Evolutionary conservation across 441 rosid species (phyloP), one percentile per base, ranked within the genome.

Genomic region (Theobroma grandiflorum): DNA sequence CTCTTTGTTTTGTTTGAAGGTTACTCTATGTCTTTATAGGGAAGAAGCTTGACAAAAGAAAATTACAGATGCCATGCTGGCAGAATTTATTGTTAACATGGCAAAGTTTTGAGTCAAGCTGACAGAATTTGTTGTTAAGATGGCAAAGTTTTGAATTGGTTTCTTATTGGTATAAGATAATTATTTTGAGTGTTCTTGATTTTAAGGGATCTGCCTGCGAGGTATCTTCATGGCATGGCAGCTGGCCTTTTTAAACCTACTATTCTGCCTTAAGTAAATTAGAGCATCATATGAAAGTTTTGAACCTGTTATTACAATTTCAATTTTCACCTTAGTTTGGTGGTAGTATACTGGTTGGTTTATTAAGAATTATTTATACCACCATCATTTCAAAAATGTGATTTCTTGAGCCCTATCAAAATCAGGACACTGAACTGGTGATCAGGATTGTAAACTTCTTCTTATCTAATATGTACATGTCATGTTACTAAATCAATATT

Each of bases 171-270:
- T 53, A 50, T 14, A 12, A 20, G 8, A 20, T 20, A 47, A 6
- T 38, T 3, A 4, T 74, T 73, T 73, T 57, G 31, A 20, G 38
- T 42, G 35, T 74, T 20, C 52, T 26, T 57, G 40, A 35, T 38
- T 37, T 73, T 73, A 37, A 55, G 63, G 33, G 33, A 74, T 43
- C 66, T 57, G 38, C 77, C 37, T 22, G 12, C 55, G 33, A 14
- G 50, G 64, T 47, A 38, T 55, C 50, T 72, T 55, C 31, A 55
- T 72, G 64, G 76, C 4, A 72, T 72, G 64, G 76, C 4, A 72
- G 64, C 20, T 37, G 33, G 16, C 7, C 65, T 20, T 50, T 31
- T 71, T 37, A 72, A 52, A 55, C n/a, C 64, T 72, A 72, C 64
- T 37, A 33, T 37, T 37, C 3, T 14, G 33, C 55, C 16, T 55